Evolutionary conservation across 106 monocot species (phyloP), one percentile per base, ranked within the genome.

Genomic region (Dactylorhiza incarnata): DNA sequence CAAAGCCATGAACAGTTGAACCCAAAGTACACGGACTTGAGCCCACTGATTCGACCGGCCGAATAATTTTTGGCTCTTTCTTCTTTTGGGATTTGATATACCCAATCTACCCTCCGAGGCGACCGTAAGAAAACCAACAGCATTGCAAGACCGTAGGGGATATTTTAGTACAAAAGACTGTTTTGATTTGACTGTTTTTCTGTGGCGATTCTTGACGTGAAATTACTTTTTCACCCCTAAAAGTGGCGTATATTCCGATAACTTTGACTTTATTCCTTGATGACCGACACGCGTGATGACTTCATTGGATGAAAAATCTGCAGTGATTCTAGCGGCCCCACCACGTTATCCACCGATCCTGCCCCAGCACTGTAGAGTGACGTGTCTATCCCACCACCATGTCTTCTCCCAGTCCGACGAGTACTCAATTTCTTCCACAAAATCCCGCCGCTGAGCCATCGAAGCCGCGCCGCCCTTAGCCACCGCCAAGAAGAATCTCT

Each of bases 351-450:
- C 29, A 65, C 65, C 24, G 26, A 12, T 22, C 13, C 29, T 26
- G 9, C 24, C 9, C 26, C 29, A 65, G 24, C 65, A 4, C 26
- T 29, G 8, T 26, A 2, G 13, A 65, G 65, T 5, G 58, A 65
- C 65, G 65, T 65, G 65, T 25, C 26, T 65, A 10, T 29, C 65
- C 29, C 29, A n/a, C 65, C 65, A 26, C 65, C 65, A 65, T 29
- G 65, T 29, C 29, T 65, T 65, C 65, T 65, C 12, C 29, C 65
- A 24, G 29, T 22, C 65, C 65, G 65, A 26, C 29, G 65, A 65
- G 19, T 12, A 14, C 61, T 65, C 6, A 10, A 12, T 62, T 29
- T 65, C 65, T 4, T 65, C 65, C 65, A 24, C 29, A 65, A 24
- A 65, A 65, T 65, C 25, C 65, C 29, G 22, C 58, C 20, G 58